Evolutionary conservation across 2,329 filamentous ascomycete species (phyloP), one percentile per base, ranked within the genome.

Genomic region (Aspergillus sp.): DNA sequence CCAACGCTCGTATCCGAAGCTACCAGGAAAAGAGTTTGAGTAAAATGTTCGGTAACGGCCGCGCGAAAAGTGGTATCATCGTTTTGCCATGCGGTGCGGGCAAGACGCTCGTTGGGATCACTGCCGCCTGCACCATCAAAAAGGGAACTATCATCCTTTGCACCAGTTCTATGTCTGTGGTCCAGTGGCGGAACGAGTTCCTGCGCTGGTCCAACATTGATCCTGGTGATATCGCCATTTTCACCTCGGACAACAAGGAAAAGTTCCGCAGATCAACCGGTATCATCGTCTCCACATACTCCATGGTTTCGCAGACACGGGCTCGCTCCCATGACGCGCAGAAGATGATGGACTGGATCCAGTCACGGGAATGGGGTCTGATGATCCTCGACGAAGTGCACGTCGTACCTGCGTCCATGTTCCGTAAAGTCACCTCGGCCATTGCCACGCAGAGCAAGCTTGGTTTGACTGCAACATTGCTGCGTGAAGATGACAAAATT

Each of bases 1-100:
- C 93, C 0, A 86, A 87, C 51, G 93, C 92, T 0, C 88, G 93
- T 65, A 97, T 97, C 68, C 86, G 93, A 68, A 86, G 83, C 76
- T 99, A 99, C 63, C 94, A 99, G 69, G 94, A 99, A 72, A 95
- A 96, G 75, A 95, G 91, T 60, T 78, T 99, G 9, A 95, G 90
- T 76, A 99, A 99, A 73, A 99, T 99, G 94, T 99, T 99, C 69
- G 93, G 94, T 67, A 99, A 99, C 67, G 93, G 93, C 46, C 87
- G 94, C 73, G 94, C 94, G 13, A 94, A 96, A 76, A 96, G 91
- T 71, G 94, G 94, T 52, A 95, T 99, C 60, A 99, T 99, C 54
- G 94, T 99, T 51, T 74, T 99, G 62, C 94, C 94, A 16, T 99
- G 94, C 69, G 94, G 94, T 61, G 94, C 94, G 16, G 94, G 94